Evolutionary conservation across 495 filamentous ascomycete species (phyloP).

Genomic region (Neurospora tetraspora): DNA sequence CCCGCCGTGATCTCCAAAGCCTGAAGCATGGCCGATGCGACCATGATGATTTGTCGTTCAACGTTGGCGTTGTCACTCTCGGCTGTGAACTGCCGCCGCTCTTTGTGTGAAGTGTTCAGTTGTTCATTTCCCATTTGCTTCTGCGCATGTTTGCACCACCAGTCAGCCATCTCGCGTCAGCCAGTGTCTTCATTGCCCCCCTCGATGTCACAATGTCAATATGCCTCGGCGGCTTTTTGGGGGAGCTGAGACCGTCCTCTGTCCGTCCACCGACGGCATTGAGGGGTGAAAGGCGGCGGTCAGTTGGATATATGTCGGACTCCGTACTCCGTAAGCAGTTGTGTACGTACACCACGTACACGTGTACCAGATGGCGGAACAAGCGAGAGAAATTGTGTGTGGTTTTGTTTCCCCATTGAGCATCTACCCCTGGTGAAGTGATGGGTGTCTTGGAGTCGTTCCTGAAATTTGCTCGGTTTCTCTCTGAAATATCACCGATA

Average conservation of each 20-base stretch:
- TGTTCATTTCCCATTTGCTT: not conserved
- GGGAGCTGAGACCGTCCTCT: not conserved
- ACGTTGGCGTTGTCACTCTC: not conserved
- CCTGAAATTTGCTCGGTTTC: not conserved
- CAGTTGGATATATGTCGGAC: not conserved
- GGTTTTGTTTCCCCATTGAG: not conserved
- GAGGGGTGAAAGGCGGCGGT: not conserved
- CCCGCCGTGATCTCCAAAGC: not conserved
- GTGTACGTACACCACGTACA: not conserved
- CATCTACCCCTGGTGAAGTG: not conserved
- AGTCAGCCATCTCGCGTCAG: constrained; percentile 16
- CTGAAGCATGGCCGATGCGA: not conserved
- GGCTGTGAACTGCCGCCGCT: not conserved
- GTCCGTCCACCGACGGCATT: not conserved
- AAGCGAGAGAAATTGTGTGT: not conserved
- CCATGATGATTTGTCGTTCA: not conserved
- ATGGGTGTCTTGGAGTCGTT: not conserved
- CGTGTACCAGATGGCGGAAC: not conserved
- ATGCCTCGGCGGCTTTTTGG: not conserved
- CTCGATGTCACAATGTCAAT: not conserved
- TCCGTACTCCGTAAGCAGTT: not conserved
- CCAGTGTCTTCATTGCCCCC: not conserved
- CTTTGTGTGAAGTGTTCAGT: not conserved
- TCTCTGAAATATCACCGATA: not conserved
- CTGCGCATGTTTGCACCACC: constrained; percentile 9